Conservation (phyloP, 257 asterid species). For the Paraleonurus japonicus region DNA sequence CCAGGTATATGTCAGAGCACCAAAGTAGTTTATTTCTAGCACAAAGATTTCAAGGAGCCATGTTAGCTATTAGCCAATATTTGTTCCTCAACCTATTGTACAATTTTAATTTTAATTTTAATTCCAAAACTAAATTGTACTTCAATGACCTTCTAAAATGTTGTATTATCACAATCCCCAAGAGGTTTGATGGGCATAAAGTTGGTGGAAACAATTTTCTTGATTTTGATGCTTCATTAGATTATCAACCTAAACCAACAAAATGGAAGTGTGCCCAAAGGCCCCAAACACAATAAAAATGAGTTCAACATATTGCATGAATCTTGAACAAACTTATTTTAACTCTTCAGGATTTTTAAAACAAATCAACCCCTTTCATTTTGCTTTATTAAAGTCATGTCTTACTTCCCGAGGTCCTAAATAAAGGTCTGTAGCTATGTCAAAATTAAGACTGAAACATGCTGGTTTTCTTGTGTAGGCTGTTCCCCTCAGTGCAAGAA, state of each 20-base stretch:
- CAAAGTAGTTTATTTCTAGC: background rate
- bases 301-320: background rate
- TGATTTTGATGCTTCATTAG: background rate
- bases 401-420: conserved; percentile 17
- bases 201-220: background rate
- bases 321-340: background rate
- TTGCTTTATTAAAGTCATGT: background rate
- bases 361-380: conserved; percentile 4
- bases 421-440: conserved; percentile 4
- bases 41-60: conserved; percentile 17
- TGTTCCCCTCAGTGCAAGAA: conserved; percentile 90
- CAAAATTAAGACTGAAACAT: conserved; percentile 8
- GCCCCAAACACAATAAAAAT: background rate
- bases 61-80: conserved; percentile 2
- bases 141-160: background rate
- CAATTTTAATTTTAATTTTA: background rate
- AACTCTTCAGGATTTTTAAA: background rate
- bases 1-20: conserved; percentile 54
- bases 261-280: background rate
- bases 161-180: background rate
- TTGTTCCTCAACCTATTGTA: conserved; percentile 7
- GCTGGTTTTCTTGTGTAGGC: conserved; percentile 56
- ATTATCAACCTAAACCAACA: background rate
- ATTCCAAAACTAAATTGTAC: background rate
- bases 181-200: background rate